Base-by-base conservation (phyloP, 1,284 basidiomycete genomes). In the Ustilago loliicola region DNA sequence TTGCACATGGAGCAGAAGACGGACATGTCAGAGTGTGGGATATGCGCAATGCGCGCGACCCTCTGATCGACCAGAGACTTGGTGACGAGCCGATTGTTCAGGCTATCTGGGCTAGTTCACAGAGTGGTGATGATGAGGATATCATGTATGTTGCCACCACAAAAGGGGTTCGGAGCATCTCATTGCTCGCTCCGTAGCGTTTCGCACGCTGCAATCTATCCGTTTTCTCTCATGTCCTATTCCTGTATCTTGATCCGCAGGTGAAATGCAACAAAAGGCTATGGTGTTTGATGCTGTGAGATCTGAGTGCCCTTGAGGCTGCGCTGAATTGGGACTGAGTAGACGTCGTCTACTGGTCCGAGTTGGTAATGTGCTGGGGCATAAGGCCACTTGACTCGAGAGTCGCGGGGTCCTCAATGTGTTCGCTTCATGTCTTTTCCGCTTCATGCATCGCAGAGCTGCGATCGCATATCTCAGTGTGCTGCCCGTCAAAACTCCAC, bases 11-110 rank as follows among this genome's bases (percentile, higher is more conserved):
- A 3, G 67, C 67, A 2, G 72, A 79, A 27, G 76, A 79, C 13
- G 76, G 76, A 0, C 52, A 53, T 25, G 53, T 74, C 17, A 58
- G 76, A n/a, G 58, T 79, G 40, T 75, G 76, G 76, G 72, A 75
- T 42, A 66, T 75, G 55, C 48, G 76, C 3, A 74, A 72, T 47
- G 62, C 76, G 0, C 32, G 72, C 9, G 76, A 79, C 19, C 60
- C 72, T 32, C 27, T 79, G 6, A 36, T 75, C 25, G 68, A 73
- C 13, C 23, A 56, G 10, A 34, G 68, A 19, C 15, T 75, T 6
- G 68, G 59, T 2, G 76, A 79, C 47, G 72, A 74, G 34, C 68
- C 76, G 17, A 68, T 74, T 25, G 72, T 71, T 13, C 58, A 79
- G n/a, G 45, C 69, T 1, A 19, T 79, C 10, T 74, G 76, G 76